phyloP scores from a whole-genome alignment of 139 green algal species.

The Monoraphidium neglectum region DNA sequence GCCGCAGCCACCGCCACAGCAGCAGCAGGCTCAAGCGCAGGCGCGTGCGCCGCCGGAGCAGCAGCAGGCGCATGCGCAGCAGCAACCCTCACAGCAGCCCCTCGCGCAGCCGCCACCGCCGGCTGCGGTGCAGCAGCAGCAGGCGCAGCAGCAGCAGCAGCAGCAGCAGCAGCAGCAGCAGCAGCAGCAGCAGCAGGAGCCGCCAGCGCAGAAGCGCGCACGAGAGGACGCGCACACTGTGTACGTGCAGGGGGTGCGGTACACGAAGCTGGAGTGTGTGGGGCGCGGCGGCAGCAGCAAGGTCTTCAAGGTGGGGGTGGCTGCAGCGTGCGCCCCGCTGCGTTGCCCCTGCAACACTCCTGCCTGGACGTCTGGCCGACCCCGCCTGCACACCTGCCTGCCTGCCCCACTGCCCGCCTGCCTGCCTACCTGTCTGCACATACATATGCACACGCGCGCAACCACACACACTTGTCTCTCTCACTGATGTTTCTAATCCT shows the following conservation, averaged over 20 bases:
- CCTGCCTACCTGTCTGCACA: no score
- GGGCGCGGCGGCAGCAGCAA: conserved; percentile 93
- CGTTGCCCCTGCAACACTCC: no score
- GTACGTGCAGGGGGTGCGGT: conserved; percentile 76
- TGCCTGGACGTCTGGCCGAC: no score
- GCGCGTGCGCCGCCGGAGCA: neutral
- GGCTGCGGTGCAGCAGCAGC: conserved; percentile 3
- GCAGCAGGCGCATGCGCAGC: conserved; percentile 10
- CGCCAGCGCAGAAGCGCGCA: conserved; percentile 10
- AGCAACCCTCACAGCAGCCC: conserved; percentile 28
- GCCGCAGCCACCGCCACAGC: conserved; percentile 5
- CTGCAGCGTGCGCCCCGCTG: neutral
- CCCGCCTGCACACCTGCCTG: no score
- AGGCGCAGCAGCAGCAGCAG: neutral
- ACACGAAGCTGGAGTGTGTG: conserved; percentile 94
- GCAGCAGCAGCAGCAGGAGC: conserved; percentile 35
- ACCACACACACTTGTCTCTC: no score
- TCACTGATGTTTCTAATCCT: no score
- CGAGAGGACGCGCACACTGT: conserved; percentile 84
- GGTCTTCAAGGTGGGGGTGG: conserved; percentile 80
- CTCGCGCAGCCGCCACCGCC: conserved; percentile 42
- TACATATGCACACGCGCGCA: neutral
- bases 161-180: conserved; percentile 34
- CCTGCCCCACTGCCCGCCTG: no score
- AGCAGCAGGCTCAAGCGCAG: conserved; percentile 18